Evolutionary conservation across 169 alveolate species (phyloP).

Genomic region (Sarcocystis neurona): DNA sequence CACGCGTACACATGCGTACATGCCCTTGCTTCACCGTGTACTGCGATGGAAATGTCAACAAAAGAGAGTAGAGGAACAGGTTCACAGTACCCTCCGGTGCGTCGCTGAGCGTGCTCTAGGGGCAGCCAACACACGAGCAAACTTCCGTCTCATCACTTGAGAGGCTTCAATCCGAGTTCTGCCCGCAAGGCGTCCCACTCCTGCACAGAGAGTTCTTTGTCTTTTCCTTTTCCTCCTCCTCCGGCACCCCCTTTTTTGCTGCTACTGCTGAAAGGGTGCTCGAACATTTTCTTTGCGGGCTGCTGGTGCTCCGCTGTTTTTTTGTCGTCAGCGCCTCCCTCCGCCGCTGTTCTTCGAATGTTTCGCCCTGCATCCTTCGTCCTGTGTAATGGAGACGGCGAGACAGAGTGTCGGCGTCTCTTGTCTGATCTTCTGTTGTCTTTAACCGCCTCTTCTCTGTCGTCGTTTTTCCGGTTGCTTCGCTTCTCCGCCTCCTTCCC

Average conservation of each 20-base stretch:
- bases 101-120: too few species aligned
- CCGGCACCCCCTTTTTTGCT: background rate
- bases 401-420: too few species aligned
- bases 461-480: slow-evolving; percentile 38
- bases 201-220: slow-evolving; percentile 74
- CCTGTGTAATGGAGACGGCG: too few species aligned
- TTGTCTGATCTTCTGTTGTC: too few species aligned
- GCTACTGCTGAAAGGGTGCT: background rate
- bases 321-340: background rate
- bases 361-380: too few species aligned
- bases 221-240: slow-evolving; percentile 27
- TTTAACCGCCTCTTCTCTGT: slow-evolving; percentile 7
- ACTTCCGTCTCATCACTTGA: too few species aligned
- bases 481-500: slow-evolving; percentile 28
- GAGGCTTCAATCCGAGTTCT: slow-evolving; percentile 81
- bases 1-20: too few species aligned
- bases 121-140: too few species aligned
- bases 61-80: too few species aligned
- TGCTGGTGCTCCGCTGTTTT: background rate
- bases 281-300: background rate
- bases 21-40: too few species aligned
- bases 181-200: slow-evolving; percentile 78
- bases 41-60: too few species aligned
- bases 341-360: background rate
- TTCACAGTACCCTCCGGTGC: too few species aligned